phyloP scores from a whole-genome alignment of 345 rosid genomes.

The rapeseed (Brassica napus) region Da-Ae NC_063438.1:22579501-22580000 shows the following conservation, averaged over 20 bases:
- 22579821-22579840: slow-evolving; percentile 75
- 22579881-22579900: slow-evolving; percentile 89
- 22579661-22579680: background rate
- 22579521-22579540: background rate
- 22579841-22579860: slow-evolving; percentile 73
- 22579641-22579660: background rate
- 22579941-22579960: slow-evolving; percentile 87
- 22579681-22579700: background rate
- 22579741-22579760: slow-evolving; percentile 80
- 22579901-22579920: slow-evolving; percentile 54
- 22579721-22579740: slow-evolving; percentile 33
- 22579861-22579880: slow-evolving; percentile 62
- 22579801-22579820: slow-evolving; percentile 82
- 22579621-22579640: background rate
- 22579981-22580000: slow-evolving; percentile 87
- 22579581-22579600: background rate
- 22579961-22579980: slow-evolving; percentile 77
- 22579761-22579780: slow-evolving; percentile 46
- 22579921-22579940: slow-evolving; percentile 55
- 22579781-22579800: slow-evolving; percentile 60
- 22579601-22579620: background rate
- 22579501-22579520: background rate
- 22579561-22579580: slow-evolving; percentile 11
- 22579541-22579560: slow-evolving; percentile 13
- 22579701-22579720: background rate